Evolutionary conservation across 306 rosid species (phyloP).

Genomic region (Myrica gale): DNA sequence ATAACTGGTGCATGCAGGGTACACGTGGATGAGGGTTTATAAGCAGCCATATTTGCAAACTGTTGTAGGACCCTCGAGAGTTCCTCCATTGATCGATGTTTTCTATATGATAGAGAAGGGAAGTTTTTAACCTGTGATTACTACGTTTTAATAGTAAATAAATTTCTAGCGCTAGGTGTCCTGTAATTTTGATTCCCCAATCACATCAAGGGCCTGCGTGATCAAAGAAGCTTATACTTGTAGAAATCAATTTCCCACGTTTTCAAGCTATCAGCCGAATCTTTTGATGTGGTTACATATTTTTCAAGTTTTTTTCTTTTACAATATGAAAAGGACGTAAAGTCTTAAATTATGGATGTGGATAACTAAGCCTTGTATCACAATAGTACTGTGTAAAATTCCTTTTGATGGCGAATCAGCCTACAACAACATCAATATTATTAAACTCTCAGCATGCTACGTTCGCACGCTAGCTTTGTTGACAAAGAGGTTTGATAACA

Average conservation of each 20-base stretch:
- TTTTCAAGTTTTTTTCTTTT: slow-evolving; percentile 17
- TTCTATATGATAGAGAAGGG: background rate
- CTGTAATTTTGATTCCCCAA: slow-evolving; percentile 32
- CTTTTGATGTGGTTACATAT: slow-evolving; percentile 38
- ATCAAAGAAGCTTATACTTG: slow-evolving; percentile 69
- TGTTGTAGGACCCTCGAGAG: background rate
- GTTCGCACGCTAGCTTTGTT: slow-evolving; percentile 38
- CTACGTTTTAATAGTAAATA: slow-evolving; percentile 16
- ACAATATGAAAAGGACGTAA: slow-evolving; percentile 60
- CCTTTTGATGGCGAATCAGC: slow-evolving; percentile 41
- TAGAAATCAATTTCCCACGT: slow-evolving; percentile 79
- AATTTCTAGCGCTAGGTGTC: background rate
- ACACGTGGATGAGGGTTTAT: background rate
- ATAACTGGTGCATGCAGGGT: background rate
- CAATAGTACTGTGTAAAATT: slow-evolving; percentile 34
- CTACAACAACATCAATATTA: slow-evolving; percentile 18
- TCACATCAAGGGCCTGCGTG: slow-evolving; percentile 45
- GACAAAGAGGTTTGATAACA: slow-evolving; percentile 36
- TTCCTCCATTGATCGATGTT: background rate
- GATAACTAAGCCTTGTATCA: slow-evolving; percentile 35
- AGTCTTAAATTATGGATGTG: slow-evolving; percentile 39
- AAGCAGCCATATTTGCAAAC: background rate
- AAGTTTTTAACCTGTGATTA: slow-evolving; percentile 13
- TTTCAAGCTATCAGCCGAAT: slow-evolving; percentile 72
- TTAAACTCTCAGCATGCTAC: slow-evolving; percentile 31